Conservation (phyloP, 1,139 yeast species). For the Debaryomyces udenii region DNA sequence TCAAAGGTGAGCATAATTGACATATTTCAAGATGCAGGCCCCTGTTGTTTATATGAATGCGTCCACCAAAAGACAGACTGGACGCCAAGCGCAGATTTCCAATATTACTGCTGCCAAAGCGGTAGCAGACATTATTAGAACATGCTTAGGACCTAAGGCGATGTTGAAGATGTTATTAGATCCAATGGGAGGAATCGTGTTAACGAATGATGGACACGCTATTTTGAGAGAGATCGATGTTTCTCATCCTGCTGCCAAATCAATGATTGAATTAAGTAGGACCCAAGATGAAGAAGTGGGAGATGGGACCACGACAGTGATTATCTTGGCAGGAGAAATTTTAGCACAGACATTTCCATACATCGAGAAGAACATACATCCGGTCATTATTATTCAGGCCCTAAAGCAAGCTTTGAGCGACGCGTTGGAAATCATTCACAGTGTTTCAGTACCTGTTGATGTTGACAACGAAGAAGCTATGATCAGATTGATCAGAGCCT, state of each 20-base stretch:
- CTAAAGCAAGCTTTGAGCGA: conserved; percentile 88
- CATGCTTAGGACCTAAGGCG: conserved; percentile 99
- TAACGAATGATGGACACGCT: conserved; percentile 98
- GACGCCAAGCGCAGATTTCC: conserved; percentile 95
- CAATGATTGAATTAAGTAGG: conserved; percentile 95
- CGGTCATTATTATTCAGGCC: conserved; percentile 94
- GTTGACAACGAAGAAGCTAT: conserved; percentile 81
- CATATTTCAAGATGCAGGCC: conserved; percentile 42
- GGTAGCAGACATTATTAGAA: conserved; percentile 94
- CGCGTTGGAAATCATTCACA: conserved; percentile 85
- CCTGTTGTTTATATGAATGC: conserved; percentile 65
- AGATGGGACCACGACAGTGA: conserved; percentile 97
- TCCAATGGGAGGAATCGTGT: conserved; percentile 98
- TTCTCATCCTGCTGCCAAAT: conserved; percentile 97
- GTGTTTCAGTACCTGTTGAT: conserved; percentile 85
- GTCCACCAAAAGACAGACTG: conserved; percentile 90
- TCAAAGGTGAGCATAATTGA: conserved; percentile 4
- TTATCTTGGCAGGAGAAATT: conserved; percentile 93
- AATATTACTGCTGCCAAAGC: conserved; percentile 99
- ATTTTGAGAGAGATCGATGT: conserved; percentile 87
- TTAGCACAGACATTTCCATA: conserved; percentile 94
- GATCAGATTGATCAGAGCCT: conserved; percentile 82
- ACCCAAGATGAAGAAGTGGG: conserved; percentile 99
- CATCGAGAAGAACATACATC: conserved; percentile 92
- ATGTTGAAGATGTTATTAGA: conserved; percentile 97